Base-by-base conservation (phyloP, 2,329 filamentous ascomycete genomes). In the Fusarium sp. region DNA sequence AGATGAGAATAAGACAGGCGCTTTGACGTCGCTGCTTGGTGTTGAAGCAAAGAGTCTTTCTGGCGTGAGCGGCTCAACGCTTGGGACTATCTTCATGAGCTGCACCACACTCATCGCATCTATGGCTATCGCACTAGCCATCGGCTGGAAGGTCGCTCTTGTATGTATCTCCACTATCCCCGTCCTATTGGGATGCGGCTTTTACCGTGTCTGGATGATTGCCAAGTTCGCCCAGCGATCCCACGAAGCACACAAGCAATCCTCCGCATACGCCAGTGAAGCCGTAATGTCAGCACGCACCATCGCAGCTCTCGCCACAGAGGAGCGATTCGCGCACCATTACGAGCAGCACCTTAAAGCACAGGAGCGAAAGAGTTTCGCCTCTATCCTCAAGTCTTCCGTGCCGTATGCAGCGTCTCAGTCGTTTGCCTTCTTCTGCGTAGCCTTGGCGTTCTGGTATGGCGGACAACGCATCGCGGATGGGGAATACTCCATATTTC, bases 101-200 rank as follows among this genome's bases (percentile, higher is more conserved):
- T 5, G 20, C 4, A 61, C 55, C 2, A 71, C 62, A 0, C 27
- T 70, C 11, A 16, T 68, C 3, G 62, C 50, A 2, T 53, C 54
- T 6, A 13, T 70, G 4, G 25, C 53, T 9, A 36, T 64, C 16
- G 61, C 61, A n/a, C 49, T 74, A 4, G 55, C 62, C 2, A 75
- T 82, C n/a, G 81, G 81, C 11, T 83, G 81, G 81, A 82, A 83
- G 72, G 73, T 83, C 20, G 79, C 77, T 1, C 78, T 83, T n/a
- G 81, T 83, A 6, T 82, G 80, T 67, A 78, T 78, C 18, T 71
- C 80, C 1, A 81, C 77, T 6, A 77, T 82, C 25, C 81, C 81
- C 0, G 34, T 83, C 4, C 65, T 82, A n/a, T 74, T 82, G 9
- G 76, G 68, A 51, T 80, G 79, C 51, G 81, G 81, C 7, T 83